Evolutionary conservation across 257 asterid genomes (phyloP), one percentile per base, ranked within the genome.

Genomic region (Marsdenia floribunda): DNA sequence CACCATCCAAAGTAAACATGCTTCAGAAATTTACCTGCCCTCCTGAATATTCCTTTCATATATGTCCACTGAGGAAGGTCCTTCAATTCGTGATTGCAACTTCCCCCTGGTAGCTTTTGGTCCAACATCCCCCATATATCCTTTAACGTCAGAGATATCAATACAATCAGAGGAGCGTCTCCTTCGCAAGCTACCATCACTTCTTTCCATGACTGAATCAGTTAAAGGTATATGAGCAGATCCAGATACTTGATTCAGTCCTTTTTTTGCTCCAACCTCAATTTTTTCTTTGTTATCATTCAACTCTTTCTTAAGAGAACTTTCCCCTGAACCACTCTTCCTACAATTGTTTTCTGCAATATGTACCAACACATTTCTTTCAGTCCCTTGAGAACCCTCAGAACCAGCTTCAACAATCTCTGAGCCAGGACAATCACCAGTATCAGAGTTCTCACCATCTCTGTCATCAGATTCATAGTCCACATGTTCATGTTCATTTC

Each of bases 391-490:
- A 70, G 91, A 81, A 80, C 82, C 89, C 77, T 86, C 93, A 35
- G 90, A 86, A 70, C 88, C 89, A 46, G 47, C 77, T 74, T 74
- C 40, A 40, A 58, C 57, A 55, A 73, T 52, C 19, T 52, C 75
- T 7, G 60, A 47, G 10, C 75, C 75, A 35, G 73, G 85, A 83
- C 73, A 72, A 76, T 83, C 92, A 77, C 75, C 88, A 71, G 79
- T 84, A 84, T 85, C 91, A 76, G 83, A 84, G 74, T 81, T 83
- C 81, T 80, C 87, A 60, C 79, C 96, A 66, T 81, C 86, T 78
- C 93, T 90, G 77, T 86, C 90, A 87, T 91, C 96, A 80, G 93
- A 90, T 75, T 87, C 97, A 72, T 90, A 93, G 84, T 91, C 91
- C 68, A 89, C 89, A 72, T 78, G 84, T 82, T 88, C 96, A 79